These are phyloP conservation scores for Epichloe amarillans DNA, from an alignment of 2,329 filamentous ascomycete genomes.

Conservation along the genomic window DNA sequence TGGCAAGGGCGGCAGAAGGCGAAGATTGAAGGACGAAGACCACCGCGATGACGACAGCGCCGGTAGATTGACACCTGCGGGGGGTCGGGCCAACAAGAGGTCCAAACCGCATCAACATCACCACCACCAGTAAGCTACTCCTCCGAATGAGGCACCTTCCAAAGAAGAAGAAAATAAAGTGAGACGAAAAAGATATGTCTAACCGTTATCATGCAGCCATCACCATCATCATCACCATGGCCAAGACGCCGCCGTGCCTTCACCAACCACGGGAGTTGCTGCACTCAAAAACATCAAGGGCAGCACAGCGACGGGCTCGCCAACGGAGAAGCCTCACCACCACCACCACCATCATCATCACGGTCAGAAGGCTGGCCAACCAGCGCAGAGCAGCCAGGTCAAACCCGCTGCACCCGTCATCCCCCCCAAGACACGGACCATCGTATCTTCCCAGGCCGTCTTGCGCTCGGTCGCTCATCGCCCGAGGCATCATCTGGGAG, in stretches of 20 bases:
- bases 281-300: conserved; percentile 39
- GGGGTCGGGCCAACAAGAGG: conserved; percentile 45
- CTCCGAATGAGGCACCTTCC: neutral
- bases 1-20: conserved; percentile 37
- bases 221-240: conserved; percentile 49
- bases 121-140: conserved; percentile 48
- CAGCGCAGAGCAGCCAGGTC: conserved; percentile 11
- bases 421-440: conserved; percentile 50
- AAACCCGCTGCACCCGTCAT: conserved; percentile 19
- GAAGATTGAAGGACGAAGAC: conserved; percentile 69
- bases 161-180: neutral
- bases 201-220: conserved; percentile 17
- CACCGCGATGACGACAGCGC: conserved; percentile 52
- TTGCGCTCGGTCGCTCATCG: conserved; percentile 57
- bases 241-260: conserved; percentile 30
- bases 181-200: conserved; percentile 2
- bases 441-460: conserved; percentile 55
- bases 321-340: conserved; percentile 25
- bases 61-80: conserved; percentile 48
- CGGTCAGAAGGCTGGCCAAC: conserved; percentile 20
- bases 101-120: conserved; percentile 54
- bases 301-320: conserved; percentile 30
- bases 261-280: conserved; percentile 27
- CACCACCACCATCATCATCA: conserved; percentile 37
- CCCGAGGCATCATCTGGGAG: conserved; percentile 70